These are phyloP conservation scores for Micractinium conductrix DNA, from an alignment of 139 green algal genomes.

Conservation along the genomic window DNA sequence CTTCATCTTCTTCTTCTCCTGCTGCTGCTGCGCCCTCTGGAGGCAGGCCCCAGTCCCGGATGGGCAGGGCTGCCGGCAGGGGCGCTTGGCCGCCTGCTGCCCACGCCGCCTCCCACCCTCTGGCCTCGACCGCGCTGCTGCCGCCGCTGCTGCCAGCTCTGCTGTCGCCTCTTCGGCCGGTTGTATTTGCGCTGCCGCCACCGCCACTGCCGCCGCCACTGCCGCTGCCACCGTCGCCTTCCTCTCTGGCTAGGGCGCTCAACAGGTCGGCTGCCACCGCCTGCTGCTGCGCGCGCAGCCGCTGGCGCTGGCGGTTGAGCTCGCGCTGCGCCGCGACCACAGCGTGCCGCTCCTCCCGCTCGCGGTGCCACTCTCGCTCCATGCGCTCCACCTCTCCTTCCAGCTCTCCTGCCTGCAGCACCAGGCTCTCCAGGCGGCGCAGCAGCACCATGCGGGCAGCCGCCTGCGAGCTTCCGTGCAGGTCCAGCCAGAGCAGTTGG, in stretches of 20 bases:
- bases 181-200: background rate
- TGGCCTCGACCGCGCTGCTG: background rate
- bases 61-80: background rate
- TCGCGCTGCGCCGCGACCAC: background rate
- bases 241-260: background rate
- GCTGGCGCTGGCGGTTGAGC: background rate
- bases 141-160: background rate
- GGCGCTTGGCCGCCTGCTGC: background rate
- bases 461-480: constrained; percentile 36
- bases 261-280: background rate
- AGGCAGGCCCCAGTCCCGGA: background rate
- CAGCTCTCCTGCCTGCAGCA: background rate
- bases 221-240: background rate
- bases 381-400: background rate
- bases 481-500: constrained; percentile 34
- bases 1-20: background rate
- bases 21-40: no score
- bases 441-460: constrained; percentile 35
- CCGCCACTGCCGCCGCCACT: background rate
- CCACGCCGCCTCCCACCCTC: background rate
- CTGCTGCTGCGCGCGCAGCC: background rate
- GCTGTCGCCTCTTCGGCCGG: background rate
- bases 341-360: background rate
- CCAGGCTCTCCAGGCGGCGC: constrained; percentile 19
- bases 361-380: background rate